Conservation (phyloP, 805 yeast genomes). For the Candida michaelii region DNA sequence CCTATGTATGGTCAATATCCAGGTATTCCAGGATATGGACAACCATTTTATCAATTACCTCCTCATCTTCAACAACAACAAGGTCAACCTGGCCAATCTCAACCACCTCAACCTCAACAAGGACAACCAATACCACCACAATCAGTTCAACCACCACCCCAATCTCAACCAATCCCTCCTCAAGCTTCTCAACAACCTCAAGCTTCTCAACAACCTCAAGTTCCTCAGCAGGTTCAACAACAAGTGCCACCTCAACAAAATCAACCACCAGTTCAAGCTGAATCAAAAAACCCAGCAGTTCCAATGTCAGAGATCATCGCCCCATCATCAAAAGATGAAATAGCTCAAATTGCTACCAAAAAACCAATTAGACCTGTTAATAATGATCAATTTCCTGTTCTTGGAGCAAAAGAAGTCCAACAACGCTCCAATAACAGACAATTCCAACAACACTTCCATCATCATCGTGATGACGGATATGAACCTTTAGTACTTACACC, state of each 20-base stretch:
- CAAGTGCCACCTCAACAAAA: slow-evolving; percentile 5
- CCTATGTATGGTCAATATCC: slow-evolving; percentile 19
- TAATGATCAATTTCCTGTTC: slow-evolving; percentile 54
- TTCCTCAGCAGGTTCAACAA: slow-evolving; percentile 1
- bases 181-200: slow-evolving; percentile 6
- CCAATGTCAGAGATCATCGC: slow-evolving; percentile 15
- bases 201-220: slow-evolving; percentile 5
- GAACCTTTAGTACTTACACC: slow-evolving; percentile 51
- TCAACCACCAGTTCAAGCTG: slow-evolving; percentile 2
- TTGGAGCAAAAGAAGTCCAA: slow-evolving; percentile 45
- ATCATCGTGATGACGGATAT: slow-evolving; percentile 19
- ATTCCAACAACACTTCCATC: slow-evolving; percentile 13
- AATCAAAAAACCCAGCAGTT: slow-evolving; percentile 2
- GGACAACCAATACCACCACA: slow-evolving; percentile 12
- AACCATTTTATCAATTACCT: slow-evolving; percentile 18
- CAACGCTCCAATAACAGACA: slow-evolving; percentile 14
- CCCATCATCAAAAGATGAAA: slow-evolving; percentile 12
- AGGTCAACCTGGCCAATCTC: slow-evolving; percentile 5
- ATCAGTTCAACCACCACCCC: slow-evolving; percentile 5
- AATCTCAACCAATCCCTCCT: slow-evolving; percentile 1
- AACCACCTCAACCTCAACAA: slow-evolving; percentile 11
- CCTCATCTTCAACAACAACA: slow-evolving; percentile 8
- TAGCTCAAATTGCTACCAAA: slow-evolving; percentile 10
- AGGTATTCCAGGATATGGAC: slow-evolving; percentile 11
- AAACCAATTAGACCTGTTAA: slow-evolving; percentile 23